These are phyloP conservation scores for Fusarium bactridioides DNA, from an alignment of 2,329 filamentous ascomycete genomes.

Conservation along the genomic window DNA sequence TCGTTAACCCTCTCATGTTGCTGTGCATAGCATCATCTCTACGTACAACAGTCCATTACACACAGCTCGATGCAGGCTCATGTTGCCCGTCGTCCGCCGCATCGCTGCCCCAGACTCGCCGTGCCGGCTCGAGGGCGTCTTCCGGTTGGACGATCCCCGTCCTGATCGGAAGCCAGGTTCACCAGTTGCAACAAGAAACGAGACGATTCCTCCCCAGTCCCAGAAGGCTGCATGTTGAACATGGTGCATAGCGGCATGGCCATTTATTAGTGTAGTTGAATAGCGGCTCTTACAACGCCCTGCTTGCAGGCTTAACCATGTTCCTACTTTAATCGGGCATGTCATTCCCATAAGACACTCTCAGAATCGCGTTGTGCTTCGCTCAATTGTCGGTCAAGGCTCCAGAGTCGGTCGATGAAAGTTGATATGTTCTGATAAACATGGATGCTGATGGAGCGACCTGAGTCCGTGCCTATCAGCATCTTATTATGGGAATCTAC, in stretches of 20 bases:
- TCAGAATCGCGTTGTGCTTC: not conserved
- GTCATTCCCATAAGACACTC: not conserved
- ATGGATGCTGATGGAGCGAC: slow-evolving; percentile 32
- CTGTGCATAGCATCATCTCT: slow-evolving; percentile 11
- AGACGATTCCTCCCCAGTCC: slow-evolving; percentile 28
- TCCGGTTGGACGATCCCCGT: slow-evolving; percentile 38
- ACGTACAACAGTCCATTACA: slow-evolving; percentile 16
- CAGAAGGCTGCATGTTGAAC: slow-evolving; percentile 29
- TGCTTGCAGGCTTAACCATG: slow-evolving; percentile 16
- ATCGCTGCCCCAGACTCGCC: slow-evolving; percentile 24
- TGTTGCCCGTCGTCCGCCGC: slow-evolving; percentile 25
- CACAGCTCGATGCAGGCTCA: slow-evolving; percentile 1
- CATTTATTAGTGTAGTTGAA: not conserved
- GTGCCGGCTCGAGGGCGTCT: slow-evolving; percentile 30
- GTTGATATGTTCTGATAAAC: slow-evolving; percentile 31
- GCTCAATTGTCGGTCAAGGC: slow-evolving; percentile 31
- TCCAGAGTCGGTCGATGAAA: slow-evolving; percentile 26
- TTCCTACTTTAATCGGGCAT: slow-evolving; percentile 3
- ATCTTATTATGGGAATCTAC: slow-evolving; percentile 32
- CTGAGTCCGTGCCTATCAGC: slow-evolving; percentile 32
- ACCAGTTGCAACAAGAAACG: slow-evolving; percentile 13
- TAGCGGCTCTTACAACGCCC: not conserved
- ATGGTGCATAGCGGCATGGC: slow-evolving; percentile 4
- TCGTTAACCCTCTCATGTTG: not conserved
- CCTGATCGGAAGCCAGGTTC: slow-evolving; percentile 30